phyloP scores from a whole-genome alignment of 305 asterid species.

The Caryopteris hybrid region DNA sequence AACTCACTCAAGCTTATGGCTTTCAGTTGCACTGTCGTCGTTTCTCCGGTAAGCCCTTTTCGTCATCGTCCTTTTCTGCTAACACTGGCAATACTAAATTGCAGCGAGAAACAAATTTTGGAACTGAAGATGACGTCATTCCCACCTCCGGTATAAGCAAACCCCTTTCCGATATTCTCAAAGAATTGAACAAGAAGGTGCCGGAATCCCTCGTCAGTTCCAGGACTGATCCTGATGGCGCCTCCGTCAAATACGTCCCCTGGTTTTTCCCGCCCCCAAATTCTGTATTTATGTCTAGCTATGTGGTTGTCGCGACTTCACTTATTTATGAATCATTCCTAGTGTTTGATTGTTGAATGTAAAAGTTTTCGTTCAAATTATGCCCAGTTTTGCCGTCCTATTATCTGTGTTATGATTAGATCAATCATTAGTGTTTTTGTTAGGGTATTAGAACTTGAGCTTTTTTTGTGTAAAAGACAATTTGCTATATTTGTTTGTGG shows the following conservation, averaged over 20 bases:
- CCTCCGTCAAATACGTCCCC: slow-evolving; percentile 61
- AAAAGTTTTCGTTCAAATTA: neutral
- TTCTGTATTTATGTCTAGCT: neutral
- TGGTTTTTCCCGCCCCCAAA: slow-evolving; percentile 32
- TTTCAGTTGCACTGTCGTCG: slow-evolving; percentile 18
- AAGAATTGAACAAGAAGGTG: slow-evolving; percentile 74
- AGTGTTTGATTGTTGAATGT: neutral
- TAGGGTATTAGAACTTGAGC: neutral
- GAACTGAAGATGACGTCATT: slow-evolving; percentile 25
- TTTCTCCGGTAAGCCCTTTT: slow-evolving; percentile 19
- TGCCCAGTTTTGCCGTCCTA: neutral
- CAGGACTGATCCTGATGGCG: slow-evolving; percentile 46
- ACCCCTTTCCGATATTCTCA: slow-evolving; percentile 63
- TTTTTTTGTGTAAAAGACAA: neutral
- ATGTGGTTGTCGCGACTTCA: neutral
- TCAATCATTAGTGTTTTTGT: neutral
- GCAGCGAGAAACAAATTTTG: slow-evolving; percentile 11
- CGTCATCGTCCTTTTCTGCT: neutral
- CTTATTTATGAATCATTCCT: neutral
- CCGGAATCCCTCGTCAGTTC: slow-evolving; percentile 59
- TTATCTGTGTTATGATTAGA: neutral
- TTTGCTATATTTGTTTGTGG: too few relatives aligned
- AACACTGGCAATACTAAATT: neutral
- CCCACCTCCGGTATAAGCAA: slow-evolving; percentile 58
- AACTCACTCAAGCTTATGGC: neutral